A percentile compares a stretch with the other conserved stretches of the same genome.
Evolutionary conservation across 2,329 filamentous ascomycete species (phyloP).

Genomic region (Botrytis cinerea): DNA sequence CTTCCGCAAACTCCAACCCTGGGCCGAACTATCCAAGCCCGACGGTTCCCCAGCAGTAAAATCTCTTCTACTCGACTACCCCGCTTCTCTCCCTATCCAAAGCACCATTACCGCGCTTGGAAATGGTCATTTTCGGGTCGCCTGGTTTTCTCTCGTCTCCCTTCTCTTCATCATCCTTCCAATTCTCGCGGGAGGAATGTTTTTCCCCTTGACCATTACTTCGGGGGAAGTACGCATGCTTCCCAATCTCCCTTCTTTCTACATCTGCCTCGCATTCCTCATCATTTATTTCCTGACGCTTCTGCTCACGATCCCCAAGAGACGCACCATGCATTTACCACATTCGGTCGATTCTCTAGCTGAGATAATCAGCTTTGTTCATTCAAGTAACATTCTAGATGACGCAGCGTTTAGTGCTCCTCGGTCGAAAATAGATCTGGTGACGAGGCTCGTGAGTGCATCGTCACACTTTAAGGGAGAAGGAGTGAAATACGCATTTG

Average conservation of each 20-base stretch:
- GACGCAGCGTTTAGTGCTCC: slow-evolving; percentile 74
- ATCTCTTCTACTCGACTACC: slow-evolving; percentile 70
- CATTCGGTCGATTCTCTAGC: slow-evolving; percentile 73
- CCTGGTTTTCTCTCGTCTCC: slow-evolving; percentile 60
- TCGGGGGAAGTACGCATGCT: slow-evolving; percentile 62
- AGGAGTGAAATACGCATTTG: slow-evolving; percentile 36
- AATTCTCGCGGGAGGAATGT: slow-evolving; percentile 67
- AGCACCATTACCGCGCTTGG: slow-evolving; percentile 57
- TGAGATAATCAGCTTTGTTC: slow-evolving; percentile 76
- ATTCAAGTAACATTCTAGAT: slow-evolving; percentile 68
- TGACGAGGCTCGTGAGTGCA: slow-evolving; percentile 57
- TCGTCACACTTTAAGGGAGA: slow-evolving; percentile 23
- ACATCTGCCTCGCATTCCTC: slow-evolving; percentile 70
- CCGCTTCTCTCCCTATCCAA: slow-evolving; percentile 62
- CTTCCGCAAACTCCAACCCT: slow-evolving; percentile 68
- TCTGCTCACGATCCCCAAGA: slow-evolving; percentile 60
- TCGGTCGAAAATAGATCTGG: slow-evolving; percentile 66
- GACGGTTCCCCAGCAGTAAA: slow-evolving; percentile 62
- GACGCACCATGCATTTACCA: slow-evolving; percentile 65
- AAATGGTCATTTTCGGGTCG: slow-evolving; percentile 64
- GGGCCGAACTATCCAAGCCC: slow-evolving; percentile 60
- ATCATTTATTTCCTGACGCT: slow-evolving; percentile 69
- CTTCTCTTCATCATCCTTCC: slow-evolving; percentile 64
- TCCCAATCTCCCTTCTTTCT: slow-evolving; percentile 72
- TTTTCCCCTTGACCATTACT: slow-evolving; percentile 68